Evolutionary conservation across 2,329 filamentous ascomycete species (phyloP).

Genomic region (Fusarium tjaetaba): DNA sequence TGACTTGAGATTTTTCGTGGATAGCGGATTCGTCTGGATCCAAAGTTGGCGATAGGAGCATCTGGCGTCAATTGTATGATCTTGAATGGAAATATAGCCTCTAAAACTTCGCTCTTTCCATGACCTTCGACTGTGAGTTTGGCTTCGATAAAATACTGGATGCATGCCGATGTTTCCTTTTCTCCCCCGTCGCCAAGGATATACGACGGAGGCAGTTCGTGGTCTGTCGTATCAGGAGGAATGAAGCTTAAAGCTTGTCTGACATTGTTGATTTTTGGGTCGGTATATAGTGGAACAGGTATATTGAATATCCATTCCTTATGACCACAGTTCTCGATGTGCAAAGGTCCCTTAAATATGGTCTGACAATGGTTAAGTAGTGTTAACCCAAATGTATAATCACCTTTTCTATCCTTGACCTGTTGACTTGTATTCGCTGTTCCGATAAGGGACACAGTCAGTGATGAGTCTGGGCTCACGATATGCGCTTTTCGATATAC

Average conservation of each 20-base stretch:
- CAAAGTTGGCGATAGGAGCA: neutral
- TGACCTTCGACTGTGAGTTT: neutral
- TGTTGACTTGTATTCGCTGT: neutral
- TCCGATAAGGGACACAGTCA: neutral
- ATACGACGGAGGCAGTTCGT: neutral
- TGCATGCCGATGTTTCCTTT: fast-evolving
- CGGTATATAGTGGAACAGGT: neutral
- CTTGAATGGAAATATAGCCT: neutral
- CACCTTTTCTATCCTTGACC: neutral
- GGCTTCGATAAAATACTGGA: neutral
- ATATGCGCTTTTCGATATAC: neutral
- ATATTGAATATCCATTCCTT: neutral
- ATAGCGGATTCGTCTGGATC: neutral
- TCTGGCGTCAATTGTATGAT: neutral
- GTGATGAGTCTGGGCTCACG: neutral
- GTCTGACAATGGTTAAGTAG: neutral
- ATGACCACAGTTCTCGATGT: neutral
- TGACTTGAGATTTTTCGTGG: neutral
- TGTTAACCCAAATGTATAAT: neutral
- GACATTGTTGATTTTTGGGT: neutral
- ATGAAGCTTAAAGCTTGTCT: neutral
- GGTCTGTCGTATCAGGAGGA: neutral
- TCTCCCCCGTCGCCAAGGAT: neutral
- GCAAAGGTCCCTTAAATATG: neutral
- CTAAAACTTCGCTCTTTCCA: neutral